These are phyloP conservation scores for Suillus subaureus DNA, from an alignment of 768 basidiomycete species.

Conservation along the genomic window DNA sequence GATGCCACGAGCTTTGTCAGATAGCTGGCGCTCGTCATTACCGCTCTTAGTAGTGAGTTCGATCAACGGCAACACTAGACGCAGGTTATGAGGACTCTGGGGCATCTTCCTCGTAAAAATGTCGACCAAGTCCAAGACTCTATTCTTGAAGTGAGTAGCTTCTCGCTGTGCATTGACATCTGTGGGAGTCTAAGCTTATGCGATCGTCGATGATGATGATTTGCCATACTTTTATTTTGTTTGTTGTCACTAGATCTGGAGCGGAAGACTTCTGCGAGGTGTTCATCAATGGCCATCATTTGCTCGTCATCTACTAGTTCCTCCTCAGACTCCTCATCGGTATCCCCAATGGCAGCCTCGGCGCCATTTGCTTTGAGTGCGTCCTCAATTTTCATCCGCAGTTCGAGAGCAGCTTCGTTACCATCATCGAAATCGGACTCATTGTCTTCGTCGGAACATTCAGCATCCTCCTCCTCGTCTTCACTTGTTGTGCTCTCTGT, in stretches of 20 bases:
- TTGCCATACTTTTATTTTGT: slow-evolving; percentile 57
- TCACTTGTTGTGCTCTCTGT: slow-evolving; percentile 43
- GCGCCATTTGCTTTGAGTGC: slow-evolving; percentile 62
- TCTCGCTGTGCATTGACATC: slow-evolving; percentile 77
- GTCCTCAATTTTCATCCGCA: slow-evolving; percentile 69
- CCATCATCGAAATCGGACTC: slow-evolving; percentile 51
- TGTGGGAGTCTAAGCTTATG: slow-evolving; percentile 25
- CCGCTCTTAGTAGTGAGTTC: slow-evolving; percentile 69
- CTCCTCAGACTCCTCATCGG: slow-evolving; percentile 60
- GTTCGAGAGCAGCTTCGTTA: slow-evolving; percentile 47
- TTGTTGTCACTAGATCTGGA: slow-evolving; percentile 63
- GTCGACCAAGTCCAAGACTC: slow-evolving; percentile 94
- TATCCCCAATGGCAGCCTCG: slow-evolving; percentile 52
- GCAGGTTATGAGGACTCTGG: slow-evolving; percentile 66
- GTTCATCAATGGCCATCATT: slow-evolving; percentile 96
- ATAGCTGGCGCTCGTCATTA: slow-evolving; percentile 83
- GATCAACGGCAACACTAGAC: slow-evolving; percentile 74
- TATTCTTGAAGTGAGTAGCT: slow-evolving; percentile 94
- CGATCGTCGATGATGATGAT: not conserved
- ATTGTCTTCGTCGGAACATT: slow-evolving; percentile 35
- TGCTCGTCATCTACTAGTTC: slow-evolving; percentile 94
- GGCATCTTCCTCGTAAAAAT: slow-evolving; percentile 78
- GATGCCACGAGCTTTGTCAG: slow-evolving; percentile 84
- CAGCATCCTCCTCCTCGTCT: slow-evolving; percentile 38
- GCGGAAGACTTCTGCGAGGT: slow-evolving; percentile 86